These are phyloP conservation scores for Suhomyces bokatorum DNA, from an alignment of 1,139 yeast genomes.

Conservation along the genomic window DNA sequence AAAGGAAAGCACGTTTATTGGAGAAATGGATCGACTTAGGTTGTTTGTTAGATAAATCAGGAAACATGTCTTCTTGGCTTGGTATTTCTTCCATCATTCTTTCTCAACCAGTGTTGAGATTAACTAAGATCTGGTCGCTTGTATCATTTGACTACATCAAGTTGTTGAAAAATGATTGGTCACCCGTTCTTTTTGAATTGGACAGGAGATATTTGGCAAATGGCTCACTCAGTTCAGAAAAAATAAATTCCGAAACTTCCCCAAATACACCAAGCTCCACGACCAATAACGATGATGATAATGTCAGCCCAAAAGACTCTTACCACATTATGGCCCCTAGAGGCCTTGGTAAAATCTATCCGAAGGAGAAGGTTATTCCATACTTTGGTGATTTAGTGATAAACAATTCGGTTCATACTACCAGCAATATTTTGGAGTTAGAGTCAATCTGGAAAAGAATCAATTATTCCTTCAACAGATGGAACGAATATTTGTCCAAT, in stretches of 20 bases:
- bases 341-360: conserved; percentile 76
- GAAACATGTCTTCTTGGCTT: conserved; percentile 95
- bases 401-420: conserved; percentile 28
- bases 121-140: conserved; percentile 73
- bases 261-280: conserved; percentile 17
- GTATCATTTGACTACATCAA: conserved; percentile 64
- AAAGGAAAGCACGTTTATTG: conserved; percentile 63
- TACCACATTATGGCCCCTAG: conserved; percentile 86
- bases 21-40: conserved; percentile 90
- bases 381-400: conserved; percentile 80
- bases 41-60: conserved; percentile 69
- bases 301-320: conserved; percentile 36
- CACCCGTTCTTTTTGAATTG: conserved; percentile 87
- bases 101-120: conserved; percentile 77
- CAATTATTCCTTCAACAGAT: conserved; percentile 72
- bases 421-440: conserved; percentile 54
- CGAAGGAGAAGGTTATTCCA: conserved; percentile 81
- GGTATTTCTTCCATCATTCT: conserved; percentile 85
- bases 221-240: conserved; percentile 22
- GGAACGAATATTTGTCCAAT: conserved; percentile 67
- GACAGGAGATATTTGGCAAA: conserved; percentile 68
- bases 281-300: conserved; percentile 12
- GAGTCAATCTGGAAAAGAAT: conserved; percentile 69
- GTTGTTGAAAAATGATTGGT: conserved; percentile 81
- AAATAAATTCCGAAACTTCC: conserved; percentile 8